These are phyloP conservation scores for Xerocomus nothofagi DNA, from an alignment of 1,284 basidiomycete species.

Conservation along the genomic window DNA sequence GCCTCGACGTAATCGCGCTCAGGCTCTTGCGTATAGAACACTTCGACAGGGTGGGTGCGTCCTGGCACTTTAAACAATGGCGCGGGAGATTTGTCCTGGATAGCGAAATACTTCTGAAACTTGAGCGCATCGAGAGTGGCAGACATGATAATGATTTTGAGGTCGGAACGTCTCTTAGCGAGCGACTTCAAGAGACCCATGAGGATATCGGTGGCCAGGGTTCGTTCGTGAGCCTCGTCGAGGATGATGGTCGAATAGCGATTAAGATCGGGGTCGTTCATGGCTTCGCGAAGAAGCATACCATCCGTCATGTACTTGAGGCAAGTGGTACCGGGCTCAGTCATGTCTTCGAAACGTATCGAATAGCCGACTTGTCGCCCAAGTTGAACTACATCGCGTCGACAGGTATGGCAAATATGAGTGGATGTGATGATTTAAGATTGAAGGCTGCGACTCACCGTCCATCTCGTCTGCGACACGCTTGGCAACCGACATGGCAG, in stretches of 20 bases:
- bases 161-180: conserved; percentile 78
- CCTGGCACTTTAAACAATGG: conserved; percentile 97
- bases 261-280: conserved; percentile 89
- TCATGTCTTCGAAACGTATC: conserved; percentile 99
- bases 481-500: conserved; percentile 97
- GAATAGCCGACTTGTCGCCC: conserved; percentile 97
- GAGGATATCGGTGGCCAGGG: conserved; percentile 96
- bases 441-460: conserved; percentile 48
- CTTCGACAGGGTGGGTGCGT: conserved; percentile 93
- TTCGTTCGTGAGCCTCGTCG: conserved; percentile 98
- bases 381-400: conserved; percentile 63
- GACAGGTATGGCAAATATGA: conserved; percentile 6
- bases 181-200: conserved; percentile 89
- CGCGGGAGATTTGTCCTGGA: conserved; percentile 55
- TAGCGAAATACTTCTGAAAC: conserved; percentile 94
- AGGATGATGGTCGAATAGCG: conserved; percentile 97
- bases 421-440: neutral
- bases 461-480: conserved; percentile 99
- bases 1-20: conserved; percentile 98
- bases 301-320: conserved; percentile 99
- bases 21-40: conserved; percentile 95
- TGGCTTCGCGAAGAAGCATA: conserved; percentile 96
- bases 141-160: conserved; percentile 99
- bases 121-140: conserved; percentile 97
- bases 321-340: conserved; percentile 87